Percentiles rank a stretch among this genome's conserved stretches.
Evolutionary conservation across 257 asterid genomes (phyloP).

Genomic region (Knoxia roxburghii): DNA sequence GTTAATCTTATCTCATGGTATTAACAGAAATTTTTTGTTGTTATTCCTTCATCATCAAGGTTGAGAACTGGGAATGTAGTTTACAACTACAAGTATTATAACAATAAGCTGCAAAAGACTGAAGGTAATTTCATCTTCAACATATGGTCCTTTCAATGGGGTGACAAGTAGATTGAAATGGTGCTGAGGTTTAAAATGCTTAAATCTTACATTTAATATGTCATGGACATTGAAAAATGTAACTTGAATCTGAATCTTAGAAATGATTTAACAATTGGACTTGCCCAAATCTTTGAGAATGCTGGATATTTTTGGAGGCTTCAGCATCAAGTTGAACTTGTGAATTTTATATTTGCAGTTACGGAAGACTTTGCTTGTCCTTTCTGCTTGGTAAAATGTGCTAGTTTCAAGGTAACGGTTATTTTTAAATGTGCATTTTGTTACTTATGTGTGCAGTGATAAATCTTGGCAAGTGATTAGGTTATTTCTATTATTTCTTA

Average conservation of each 20-base stretch:
- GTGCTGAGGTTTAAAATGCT: neutral
- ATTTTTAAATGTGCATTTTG: slow-evolving; percentile 18
- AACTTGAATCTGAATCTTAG: neutral
- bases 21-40: slow-evolving; percentile 1
- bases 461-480: neutral
- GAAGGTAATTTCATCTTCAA: slow-evolving; percentile 68
- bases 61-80: slow-evolving; percentile 94
- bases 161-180: neutral
- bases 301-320: neutral
- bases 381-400: slow-evolving; percentile 96
- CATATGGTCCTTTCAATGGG: neutral
- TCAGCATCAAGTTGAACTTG: slow-evolving; percentile 5
- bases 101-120: slow-evolving; percentile 83
- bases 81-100: slow-evolving; percentile 85
- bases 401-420: slow-evolving; percentile 74
- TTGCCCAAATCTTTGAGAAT: neutral
- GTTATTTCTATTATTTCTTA: slow-evolving; percentile 20
- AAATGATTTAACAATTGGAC: neutral
- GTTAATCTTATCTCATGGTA: neutral
- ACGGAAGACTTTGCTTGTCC: slow-evolving; percentile 98
- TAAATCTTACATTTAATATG: neutral
- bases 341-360: slow-evolving; percentile 51
- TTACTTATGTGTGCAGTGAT: slow-evolving; percentile 1
- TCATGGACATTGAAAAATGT: neutral
- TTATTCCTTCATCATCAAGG: slow-evolving; percentile 45